Percentiles rank a stretch among this genome's conserved stretches.
phyloP scores from a whole-genome alignment of 495 filamentous ascomycete genomes.

The Penicillium dipodomyicola region DNA sequence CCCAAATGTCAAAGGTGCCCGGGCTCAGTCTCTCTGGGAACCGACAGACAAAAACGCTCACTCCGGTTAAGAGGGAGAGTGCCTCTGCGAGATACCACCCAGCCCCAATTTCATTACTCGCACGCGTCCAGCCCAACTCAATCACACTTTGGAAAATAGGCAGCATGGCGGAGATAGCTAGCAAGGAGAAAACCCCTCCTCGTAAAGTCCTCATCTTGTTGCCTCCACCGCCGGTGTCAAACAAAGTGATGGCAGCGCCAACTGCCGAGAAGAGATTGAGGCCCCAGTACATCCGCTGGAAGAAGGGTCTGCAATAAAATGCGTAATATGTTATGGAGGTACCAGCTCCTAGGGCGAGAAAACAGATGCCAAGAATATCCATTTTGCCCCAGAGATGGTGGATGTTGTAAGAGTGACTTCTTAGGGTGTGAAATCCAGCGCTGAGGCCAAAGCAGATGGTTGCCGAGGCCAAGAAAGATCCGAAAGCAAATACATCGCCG shows the following conservation, averaged over 20 bases:
- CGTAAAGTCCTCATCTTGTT: slow-evolving; percentile 15
- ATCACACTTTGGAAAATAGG: slow-evolving; percentile 15
- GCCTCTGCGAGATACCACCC: slow-evolving; percentile 17
- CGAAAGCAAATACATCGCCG: slow-evolving; percentile 15
- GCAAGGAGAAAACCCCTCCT: slow-evolving; percentile 14
- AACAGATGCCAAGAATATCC: slow-evolving; percentile 17
- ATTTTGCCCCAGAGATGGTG: slow-evolving; percentile 16
- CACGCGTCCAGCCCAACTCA: slow-evolving; percentile 12
- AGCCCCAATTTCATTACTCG: slow-evolving; percentile 13
- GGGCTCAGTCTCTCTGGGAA: slow-evolving; percentile 17
- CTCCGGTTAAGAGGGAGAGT: slow-evolving; percentile 14
- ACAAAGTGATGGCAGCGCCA: slow-evolving; percentile 11
- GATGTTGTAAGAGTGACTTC: slow-evolving; percentile 18
- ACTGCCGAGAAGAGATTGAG: slow-evolving; percentile 8
- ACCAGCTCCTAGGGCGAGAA: slow-evolving; percentile 13
- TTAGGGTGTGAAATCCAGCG: slow-evolving; percentile 15
- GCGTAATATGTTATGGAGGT: slow-evolving; percentile 19
- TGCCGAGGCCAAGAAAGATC: slow-evolving; percentile 9
- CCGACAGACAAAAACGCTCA: slow-evolving; percentile 13
- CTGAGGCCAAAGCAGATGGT: slow-evolving; percentile 13
- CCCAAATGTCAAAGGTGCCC: slow-evolving; percentile 16
- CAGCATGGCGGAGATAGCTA: slow-evolving; percentile 16
- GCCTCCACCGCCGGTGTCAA: slow-evolving; percentile 17
- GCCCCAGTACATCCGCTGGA: slow-evolving; percentile 10
- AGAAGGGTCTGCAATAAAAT: slow-evolving; percentile 13